Evolutionary conservation across 192 early-diverging fungal species (phyloP), one percentile per base, ranked within the genome.

Genomic region (Phlyctochytrium bullatum): DNA sequence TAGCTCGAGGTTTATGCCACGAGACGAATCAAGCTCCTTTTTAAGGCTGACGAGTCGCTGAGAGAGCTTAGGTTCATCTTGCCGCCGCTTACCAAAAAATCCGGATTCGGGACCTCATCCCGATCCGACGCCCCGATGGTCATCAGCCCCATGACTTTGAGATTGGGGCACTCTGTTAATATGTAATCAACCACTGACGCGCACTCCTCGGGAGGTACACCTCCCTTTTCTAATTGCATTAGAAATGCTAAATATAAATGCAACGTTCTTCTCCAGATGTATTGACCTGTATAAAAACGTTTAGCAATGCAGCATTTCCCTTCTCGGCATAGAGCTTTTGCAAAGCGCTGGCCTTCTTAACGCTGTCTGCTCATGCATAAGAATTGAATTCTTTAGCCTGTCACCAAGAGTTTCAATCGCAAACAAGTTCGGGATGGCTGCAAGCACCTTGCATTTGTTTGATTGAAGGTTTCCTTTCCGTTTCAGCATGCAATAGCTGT

Each of bases 381-480:
- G 29, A 73, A 52, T 47, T 61, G 23, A 73, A 54, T 34, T 64
- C 3, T 10, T 36, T 23, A 16, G 50, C 28, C n/a, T 3, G 30
- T 62, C 59, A 69, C 80, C 86, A 4, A 99, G 81, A 1, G 97
- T 99, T 76, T 99, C 97, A 1, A 98, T 89, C 4, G 86, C 91
- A 82, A 80, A 96, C 23, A 99, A 77, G 67, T 98, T 97, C 4
- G 92, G 89, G 36, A 97, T 88, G 0, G 80, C 85, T 76, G 92
- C 92, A 20, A 98, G 79, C 16, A 77, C 65, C 70, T 96, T 98
- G 79, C 92, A 93, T 72, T 99, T 99, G 88, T 99, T 99, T 73
- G 88, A 91, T 74, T 99, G 97, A n/a, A 99, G 74, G 4, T 87
- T 78, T 4, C 79, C 72, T 77, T 52, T 34, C 3, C 4, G 17